A percentile compares a stretch with the other conserved stretches of the same genome.
Conservation (phyloP, 148 eudicot species). For the Euryodendron excelsum region DNA sequence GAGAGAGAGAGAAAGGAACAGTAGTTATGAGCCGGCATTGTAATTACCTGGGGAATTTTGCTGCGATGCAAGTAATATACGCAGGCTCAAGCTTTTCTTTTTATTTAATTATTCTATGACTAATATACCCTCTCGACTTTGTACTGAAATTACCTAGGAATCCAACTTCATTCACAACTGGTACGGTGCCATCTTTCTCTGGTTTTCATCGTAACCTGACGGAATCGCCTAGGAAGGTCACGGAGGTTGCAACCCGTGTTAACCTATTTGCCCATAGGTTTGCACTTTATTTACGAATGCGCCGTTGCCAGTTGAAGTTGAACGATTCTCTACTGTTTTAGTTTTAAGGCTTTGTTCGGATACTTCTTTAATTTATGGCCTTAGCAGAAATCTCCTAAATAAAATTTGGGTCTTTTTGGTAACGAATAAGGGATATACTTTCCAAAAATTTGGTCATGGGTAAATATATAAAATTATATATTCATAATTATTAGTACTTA, state of each 20-base stretch:
- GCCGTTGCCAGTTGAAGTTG: neutral
- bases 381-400: neutral
- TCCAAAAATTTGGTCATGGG: no score
- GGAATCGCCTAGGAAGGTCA: slow-evolving; percentile 15
- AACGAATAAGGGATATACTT: no score
- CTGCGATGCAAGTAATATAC: neutral
- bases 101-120: neutral
- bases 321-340: neutral
- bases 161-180: neutral
- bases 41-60: neutral
- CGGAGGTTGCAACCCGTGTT: neutral
- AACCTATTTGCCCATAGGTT: neutral
- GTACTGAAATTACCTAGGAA: neutral
- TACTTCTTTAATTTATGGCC: neutral
- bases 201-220: slow-evolving; percentile 20
- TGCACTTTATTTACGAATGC: neutral
- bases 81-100: no score
- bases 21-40: neutral
- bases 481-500: no score
- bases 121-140: neutral
- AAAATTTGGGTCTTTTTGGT: no score
- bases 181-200: neutral
- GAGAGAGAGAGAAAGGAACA: no score
- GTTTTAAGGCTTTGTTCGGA: no score
- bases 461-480: no score